Evolutionary conservation across 192 early-diverging fungal species (phyloP), one percentile per base, ranked within the genome.

Genomic region (Dimargaris cristalligena): DNA sequence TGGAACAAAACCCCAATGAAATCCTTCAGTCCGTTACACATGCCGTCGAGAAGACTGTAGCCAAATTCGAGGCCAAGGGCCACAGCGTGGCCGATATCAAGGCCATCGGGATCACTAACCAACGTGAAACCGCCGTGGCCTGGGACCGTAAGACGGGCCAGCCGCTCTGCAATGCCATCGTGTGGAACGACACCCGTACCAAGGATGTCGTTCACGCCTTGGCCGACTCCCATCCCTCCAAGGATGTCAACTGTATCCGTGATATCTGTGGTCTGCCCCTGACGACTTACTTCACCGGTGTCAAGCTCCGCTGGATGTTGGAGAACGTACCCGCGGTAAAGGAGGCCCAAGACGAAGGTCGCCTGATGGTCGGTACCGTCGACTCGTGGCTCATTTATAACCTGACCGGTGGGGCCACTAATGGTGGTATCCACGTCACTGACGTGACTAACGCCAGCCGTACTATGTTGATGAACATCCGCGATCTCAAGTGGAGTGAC

Each of bases 301-400:
- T 92, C 47, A 96, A 96, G 75, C 68, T 96, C 51, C 78, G 82
- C 44, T 96, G 92, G 92, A 74, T 96, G 73, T 69, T 96, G 44
- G 86, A 96, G 60, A 85, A 96, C 65, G 79, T 82, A 22, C 58
- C 74, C 2, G 73, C 62, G 34, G 88, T 92, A 33, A 73, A 81
- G 68, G 69, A 76, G 33, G 88, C 89, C 33, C 78, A 89, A 54
- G 78, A 88, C 34, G 71, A 83, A 18, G 80, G 79, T 33, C 78
- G 71, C 2, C 65, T 93, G 60, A 74, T 79, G 66, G 90, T 96
- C 63, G 89, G 92, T 48, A 96, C 89, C 1, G 78, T 96, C 49
- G 92, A 96, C 71, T 82, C 91, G 11, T 96, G 92, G 91, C 71
- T 96, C 51, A 86, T 93, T 67, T 93, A 89, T 68, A 91, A 92